Conservation (phyloP, 2,329 filamentous ascomycete species). For the Trichoderma breve region DNA sequence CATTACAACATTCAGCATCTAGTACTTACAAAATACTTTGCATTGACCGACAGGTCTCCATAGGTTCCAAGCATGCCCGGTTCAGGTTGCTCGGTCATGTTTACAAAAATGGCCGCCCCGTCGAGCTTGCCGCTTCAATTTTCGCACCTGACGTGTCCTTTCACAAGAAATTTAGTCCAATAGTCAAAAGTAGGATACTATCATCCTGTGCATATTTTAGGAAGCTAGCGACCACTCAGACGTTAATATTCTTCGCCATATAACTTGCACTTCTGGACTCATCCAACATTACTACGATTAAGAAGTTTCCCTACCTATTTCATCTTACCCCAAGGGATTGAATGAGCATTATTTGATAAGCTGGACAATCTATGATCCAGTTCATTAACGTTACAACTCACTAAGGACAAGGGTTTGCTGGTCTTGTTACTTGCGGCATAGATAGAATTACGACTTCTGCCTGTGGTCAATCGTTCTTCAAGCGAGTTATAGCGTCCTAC, state of each 20-base stretch:
- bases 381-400: neutral
- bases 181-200: too few species aligned
- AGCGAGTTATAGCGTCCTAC: neutral
- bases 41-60: neutral
- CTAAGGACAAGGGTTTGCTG: neutral
- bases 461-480: neutral
- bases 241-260: too few species aligned
- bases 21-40: too few species aligned
- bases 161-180: too few species aligned
- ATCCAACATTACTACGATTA: neutral
- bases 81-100: neutral
- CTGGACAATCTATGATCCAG: neutral
- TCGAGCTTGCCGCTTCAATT: neutral
- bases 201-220: too few species aligned
- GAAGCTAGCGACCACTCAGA: too few species aligned
- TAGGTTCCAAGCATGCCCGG: neutral
- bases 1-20: too few species aligned
- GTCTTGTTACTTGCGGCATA: neutral
- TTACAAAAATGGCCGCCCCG: neutral
- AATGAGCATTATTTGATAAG: neutral
- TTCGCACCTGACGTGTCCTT: too few species aligned
- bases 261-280: neutral
- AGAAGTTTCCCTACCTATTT: neutral
- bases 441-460: neutral
- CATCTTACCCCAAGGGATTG: neutral